phyloP scores from a whole-genome alignment of 371 early-diverging fungal species.

The Mortierella sp. region DNA sequence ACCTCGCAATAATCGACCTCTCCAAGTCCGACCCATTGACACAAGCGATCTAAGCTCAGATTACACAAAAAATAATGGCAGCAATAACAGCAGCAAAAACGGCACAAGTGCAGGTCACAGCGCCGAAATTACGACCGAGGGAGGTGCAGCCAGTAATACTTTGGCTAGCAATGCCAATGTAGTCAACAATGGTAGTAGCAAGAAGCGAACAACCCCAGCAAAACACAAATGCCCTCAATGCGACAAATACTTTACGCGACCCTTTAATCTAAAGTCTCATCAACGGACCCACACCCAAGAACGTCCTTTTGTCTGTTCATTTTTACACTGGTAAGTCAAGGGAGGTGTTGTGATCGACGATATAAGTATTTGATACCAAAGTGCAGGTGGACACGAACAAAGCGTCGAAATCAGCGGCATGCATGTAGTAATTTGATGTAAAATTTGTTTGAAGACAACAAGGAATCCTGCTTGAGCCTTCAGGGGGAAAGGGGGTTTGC shows the following conservation, averaged over 20 bases:
- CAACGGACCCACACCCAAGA: constrained; percentile 78
- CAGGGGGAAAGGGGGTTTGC: no score
- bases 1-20: constrained; percentile 15
- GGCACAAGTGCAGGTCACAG: constrained; percentile 6
- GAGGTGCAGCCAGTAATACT: not conserved
- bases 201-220: constrained; percentile 53
- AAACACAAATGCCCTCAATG: constrained; percentile 68
- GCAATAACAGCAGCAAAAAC: not conserved
- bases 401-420: no score
- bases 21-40: constrained; percentile 4
- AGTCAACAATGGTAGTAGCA: constrained; percentile 51
- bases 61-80: not conserved
- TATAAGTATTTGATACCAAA: no score
- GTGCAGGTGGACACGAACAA: no score
- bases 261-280: constrained; percentile 83
- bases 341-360: no score
- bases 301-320: constrained; percentile 71
- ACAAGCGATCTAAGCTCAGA: constrained; percentile 3
- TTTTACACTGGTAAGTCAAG: constrained; percentile 65
- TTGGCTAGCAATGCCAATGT: not conserved
- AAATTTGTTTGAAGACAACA: no score
- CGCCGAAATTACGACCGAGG: not conserved
- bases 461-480: no score
- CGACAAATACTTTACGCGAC: constrained; percentile 75
- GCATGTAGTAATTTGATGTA: no score